Evolutionary conservation across 768 basidiomycete species (phyloP).

Genomic region (Lactifluus echinatus): DNA sequence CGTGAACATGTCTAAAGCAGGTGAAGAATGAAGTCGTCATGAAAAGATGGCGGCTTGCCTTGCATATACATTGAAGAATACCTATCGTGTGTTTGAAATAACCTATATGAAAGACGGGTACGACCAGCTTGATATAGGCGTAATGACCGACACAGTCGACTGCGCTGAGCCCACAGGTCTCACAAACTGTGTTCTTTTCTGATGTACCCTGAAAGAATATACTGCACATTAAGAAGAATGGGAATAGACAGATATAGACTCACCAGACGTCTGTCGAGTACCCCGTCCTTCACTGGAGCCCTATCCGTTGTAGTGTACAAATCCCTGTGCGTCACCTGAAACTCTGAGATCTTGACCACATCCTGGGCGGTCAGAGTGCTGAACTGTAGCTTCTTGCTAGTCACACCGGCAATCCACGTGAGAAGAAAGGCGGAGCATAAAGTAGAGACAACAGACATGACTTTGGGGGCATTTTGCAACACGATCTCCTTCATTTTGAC

Average conservation of each 20-base stretch:
- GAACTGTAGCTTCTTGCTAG: conserved; percentile 93
- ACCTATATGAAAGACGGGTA: conserved; percentile 97
- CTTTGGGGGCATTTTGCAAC: conserved; percentile 17
- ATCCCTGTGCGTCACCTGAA: conserved; percentile 89
- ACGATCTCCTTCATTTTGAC: conserved; percentile 16
- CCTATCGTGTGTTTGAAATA: conserved; percentile 95
- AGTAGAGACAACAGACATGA: conserved; percentile 1
- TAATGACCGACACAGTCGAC: conserved; percentile 98
- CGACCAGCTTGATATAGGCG: conserved; percentile 93
- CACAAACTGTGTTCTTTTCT: conserved; percentile 86
- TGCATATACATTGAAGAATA: conserved; percentile 94
- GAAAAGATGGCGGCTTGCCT: conserved; percentile 42
- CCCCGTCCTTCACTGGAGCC: conserved; percentile 83
- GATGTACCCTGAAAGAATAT: conserved; percentile 67
- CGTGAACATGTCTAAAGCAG: conserved; percentile 72
- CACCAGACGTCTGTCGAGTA: conserved; percentile 86
- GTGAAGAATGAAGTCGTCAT: not conserved
- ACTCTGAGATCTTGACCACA: conserved; percentile 91
- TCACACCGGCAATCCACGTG: not conserved
- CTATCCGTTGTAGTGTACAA: conserved; percentile 81
- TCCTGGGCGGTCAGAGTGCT: conserved; percentile 90
- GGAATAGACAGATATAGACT: conserved; percentile 22
- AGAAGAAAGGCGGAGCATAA: not conserved
- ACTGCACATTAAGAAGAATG: not conserved
- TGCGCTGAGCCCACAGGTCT: conserved; percentile 87